phyloP scores from a whole-genome alignment of 768 basidiomycete species.

The Phylloporus sp. region DNA sequence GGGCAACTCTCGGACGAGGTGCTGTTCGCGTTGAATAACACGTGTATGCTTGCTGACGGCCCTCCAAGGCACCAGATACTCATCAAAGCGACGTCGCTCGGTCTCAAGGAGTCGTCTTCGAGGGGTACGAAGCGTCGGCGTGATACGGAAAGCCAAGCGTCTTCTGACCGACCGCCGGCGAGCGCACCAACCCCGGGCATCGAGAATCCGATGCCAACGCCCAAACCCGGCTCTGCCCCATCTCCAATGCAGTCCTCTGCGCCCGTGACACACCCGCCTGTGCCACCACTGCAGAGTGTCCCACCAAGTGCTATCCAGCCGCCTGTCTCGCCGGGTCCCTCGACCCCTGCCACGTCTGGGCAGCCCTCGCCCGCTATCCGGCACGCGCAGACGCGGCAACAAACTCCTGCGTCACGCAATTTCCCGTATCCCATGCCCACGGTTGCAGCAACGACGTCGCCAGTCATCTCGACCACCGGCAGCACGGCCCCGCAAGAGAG shows the following conservation, averaged over 20 bases:
- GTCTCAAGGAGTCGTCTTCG: conserved; percentile 70
- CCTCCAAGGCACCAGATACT: conserved; percentile 71
- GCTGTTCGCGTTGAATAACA: conserved; percentile 10
- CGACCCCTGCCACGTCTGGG: conserved; percentile 30
- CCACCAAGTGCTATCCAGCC: conserved; percentile 24
- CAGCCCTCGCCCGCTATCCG: conserved; percentile 34
- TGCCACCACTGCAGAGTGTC: conserved; percentile 28
- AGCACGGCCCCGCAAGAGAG: conserved; percentile 35
- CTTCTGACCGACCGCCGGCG: conserved; percentile 23
- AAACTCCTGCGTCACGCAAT: conserved; percentile 19
- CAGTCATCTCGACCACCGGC: conserved; percentile 43
- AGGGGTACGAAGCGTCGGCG: conserved; percentile 59
- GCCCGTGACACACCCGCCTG: conserved; percentile 25
- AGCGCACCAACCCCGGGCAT: conserved; percentile 18
- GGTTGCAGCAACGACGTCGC: conserved; percentile 56
- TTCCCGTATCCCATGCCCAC: conserved; percentile 74
- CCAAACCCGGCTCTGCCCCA: conserved; percentile 24
- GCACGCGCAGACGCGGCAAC: conserved; percentile 31
- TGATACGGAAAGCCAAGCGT: conserved; percentile 34
- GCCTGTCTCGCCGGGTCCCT: conserved; percentile 32
- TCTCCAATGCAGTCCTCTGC: conserved; percentile 16
- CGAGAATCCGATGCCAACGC: conserved; percentile 16
- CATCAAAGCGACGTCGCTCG: conserved; percentile 73
- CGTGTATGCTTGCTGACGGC: conserved; percentile 7
- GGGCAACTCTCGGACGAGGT: conserved; percentile 73